Evolutionary conservation across 768 basidiomycete species (phyloP), one percentile per base, ranked within the genome.

Genomic region (Termitomyces sp.): DNA sequence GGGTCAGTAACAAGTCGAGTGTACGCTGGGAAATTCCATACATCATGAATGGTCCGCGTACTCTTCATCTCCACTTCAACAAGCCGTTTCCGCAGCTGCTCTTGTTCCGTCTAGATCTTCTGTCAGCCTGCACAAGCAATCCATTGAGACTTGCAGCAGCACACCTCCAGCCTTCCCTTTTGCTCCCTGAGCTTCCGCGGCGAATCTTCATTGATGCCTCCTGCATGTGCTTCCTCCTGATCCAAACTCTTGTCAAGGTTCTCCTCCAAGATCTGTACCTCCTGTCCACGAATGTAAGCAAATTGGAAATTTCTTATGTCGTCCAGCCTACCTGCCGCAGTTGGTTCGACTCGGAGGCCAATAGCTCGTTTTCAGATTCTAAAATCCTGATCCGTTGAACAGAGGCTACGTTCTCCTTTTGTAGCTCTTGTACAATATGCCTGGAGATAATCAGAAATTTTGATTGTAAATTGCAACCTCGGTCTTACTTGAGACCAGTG

Each of bases 391-490:
- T 84, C 59, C 81, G 81, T 59, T 91, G 87, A 7, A 79, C 71
- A 1, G 80, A 68, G 26, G 78, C 72, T 3, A 83, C 67, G 63
- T 84, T 90, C 71, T 97, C 94, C 64, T 89, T 88, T 66, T 91
- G 90, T 41, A 97, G 76, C 63, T 94, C 90, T 67, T 92, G 88
- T 22, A 97, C 84, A 64, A 97, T 92, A 65, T 92, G 87, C 71
- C 90, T 92, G 59, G 1, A 18, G 53, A 20, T 37, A 7, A 55
- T 55, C 20, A 50, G 52, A n/a, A 29, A 13, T 12, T 27, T 47
- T 27, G 7, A 41, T 14, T 13, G 0, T 8, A 4, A 39, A 29
- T 2, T 18, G 13, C n/a, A 53, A 14, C 16, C 22, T 41, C 50
- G 10, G 49, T 46, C 78, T 26, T 68, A 92, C 90, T 94, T 94